Evolutionary conservation across 1,139 yeast species (phyloP), one percentile per base, ranked within the genome.

Genomic region (Geotrichum phurueaensis): DNA sequence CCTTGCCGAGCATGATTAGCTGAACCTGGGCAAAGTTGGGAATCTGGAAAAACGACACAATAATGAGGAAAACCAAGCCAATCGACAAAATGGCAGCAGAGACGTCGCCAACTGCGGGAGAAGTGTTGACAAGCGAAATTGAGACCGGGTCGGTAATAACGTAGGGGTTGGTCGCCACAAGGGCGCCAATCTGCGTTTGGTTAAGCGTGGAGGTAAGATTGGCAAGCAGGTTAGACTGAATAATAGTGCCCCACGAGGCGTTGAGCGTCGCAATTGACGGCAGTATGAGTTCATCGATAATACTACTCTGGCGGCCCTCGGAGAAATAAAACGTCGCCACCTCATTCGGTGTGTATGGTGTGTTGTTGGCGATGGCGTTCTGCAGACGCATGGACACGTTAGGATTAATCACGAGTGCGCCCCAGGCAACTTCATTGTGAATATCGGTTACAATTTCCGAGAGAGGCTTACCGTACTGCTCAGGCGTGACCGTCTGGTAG

Each of bases 61-160:
- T 84, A 66, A 89, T 81, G 70, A 86, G 78, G 72, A 84, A 89
- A 72, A 89, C 87, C 62, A 87, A 78, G 56, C 96, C 96, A 65
- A 88, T 85, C 71, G 86, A 89, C 5, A 84, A 72, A 1, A 92
- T 89, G 0, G 89, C 90, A 23, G 79, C 67, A 27, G 85, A 70
- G 2, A 81, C 83, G 1, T 82, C 75, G 65, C 83, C 76, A 1
- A 73, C 72, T 62, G 74, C 78, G 0, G 89, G 88, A 29, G 79
- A 77, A 57, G 77, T 72, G 58, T 48, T 58, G 52, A 62, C 56
- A 68, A 73, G 2, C 66, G 54, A 64, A 84, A 79, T 25, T 0
- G 66, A 65, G 2, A 83, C 71, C 3, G 82, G 76, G 2, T 75
- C 68, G 3, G 79, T 65, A 50, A 77, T 57, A 59, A 68, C 53